Evolutionary conservation across 371 early-diverging fungal species (phyloP).

Genomic region (Sporodiniella umbellata): DNA sequence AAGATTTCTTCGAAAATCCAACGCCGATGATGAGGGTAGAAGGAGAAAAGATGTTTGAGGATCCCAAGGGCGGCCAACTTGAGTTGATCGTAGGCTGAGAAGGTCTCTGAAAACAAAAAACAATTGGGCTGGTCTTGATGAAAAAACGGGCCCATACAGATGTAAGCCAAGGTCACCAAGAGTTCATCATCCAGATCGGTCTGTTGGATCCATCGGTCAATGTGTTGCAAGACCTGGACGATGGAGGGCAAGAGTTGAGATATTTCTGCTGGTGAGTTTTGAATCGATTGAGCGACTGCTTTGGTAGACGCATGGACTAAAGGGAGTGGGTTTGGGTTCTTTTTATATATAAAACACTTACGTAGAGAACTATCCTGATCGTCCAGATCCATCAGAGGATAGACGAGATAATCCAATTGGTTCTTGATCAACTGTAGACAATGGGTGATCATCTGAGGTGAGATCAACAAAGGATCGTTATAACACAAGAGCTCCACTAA

Average conservation of each 20-base stretch:
- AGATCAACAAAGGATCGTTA: too few relatives aligned
- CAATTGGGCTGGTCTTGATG: too few relatives aligned
- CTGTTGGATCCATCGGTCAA: constrained; percentile 13
- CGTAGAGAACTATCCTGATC: constrained; percentile 24
- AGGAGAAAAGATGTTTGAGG: constrained; percentile 58
- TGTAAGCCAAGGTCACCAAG: constrained; percentile 33
- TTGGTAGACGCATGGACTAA: constrained; percentile 21
- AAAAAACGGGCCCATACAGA: constrained; percentile 39
- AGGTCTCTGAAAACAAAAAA: too few relatives aligned
- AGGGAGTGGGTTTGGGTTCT: too few relatives aligned
- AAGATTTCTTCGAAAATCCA: constrained; percentile 88
- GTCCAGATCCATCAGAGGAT: constrained; percentile 35
- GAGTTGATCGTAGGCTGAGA: constrained; percentile 46
- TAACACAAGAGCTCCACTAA: too few relatives aligned
- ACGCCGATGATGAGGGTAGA: constrained; percentile 59
- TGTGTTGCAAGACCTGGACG: constrained; percentile 25
- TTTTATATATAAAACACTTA: constrained; percentile 1
- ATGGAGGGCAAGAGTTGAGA: constrained; percentile 25
- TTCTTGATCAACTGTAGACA: constrained; percentile 30
- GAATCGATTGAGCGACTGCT: constrained; percentile 13
- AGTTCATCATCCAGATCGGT: constrained; percentile 37
- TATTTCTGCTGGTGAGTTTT: constrained; percentile 14
- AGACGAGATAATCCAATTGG: constrained; percentile 33
- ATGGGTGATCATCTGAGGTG: constrained; percentile 20
- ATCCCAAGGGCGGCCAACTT: constrained; percentile 46